Base-by-base conservation (phyloP, 1,284 basidiomycete genomes). In the Rhodotorula sp. region DNA sequence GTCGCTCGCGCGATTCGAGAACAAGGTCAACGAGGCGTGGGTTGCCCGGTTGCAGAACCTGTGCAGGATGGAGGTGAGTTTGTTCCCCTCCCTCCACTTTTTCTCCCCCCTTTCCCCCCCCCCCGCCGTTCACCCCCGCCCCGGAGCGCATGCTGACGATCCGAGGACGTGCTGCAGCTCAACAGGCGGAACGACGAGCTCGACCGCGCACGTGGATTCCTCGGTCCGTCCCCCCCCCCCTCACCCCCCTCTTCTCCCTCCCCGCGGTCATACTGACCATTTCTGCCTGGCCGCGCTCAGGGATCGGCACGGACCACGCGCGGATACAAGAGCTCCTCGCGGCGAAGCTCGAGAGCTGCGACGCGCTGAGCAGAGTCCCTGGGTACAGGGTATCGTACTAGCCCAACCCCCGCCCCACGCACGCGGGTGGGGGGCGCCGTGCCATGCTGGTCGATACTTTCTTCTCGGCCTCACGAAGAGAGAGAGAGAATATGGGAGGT, bases 191-290 rank as follows among this genome's bases (percentile, higher is more conserved):
- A 89, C 77, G 86, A 88, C 69, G 83, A 85, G 72, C 89, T 90
- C 78, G 89, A 92, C 59, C 85, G 87, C 9, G 90, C 92, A 76
- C 83, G 91, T 6, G 94, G 94, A 5, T 83, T 96, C 76, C 93
- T 97, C 80, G 94, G 94, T 3, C 84, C 51, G 57, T 29, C 29
- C 13, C 19, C n/a, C 3, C n/a, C n/a, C 9, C 27, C n/a, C 22
- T 55, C 36, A 25, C 48, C 29, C 41, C 34, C 19, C 51, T 32
- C 12, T 3, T 50, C 3, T 29, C 48, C 12, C 27, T 44, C 61
- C 17, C 27, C 44, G 7, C n/a, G n/a, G n/a, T n/a, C n/a, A 22
- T 32, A 21, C 21, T n/a, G 44, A 25, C n/a, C 32, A 32, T 15
- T 15, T 10, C 55, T 29, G 19, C 9, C 27, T 13, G 13, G 21